Conservation (phyloP, 331 rosid species). For the Pyracantha coccinea region DNA sequence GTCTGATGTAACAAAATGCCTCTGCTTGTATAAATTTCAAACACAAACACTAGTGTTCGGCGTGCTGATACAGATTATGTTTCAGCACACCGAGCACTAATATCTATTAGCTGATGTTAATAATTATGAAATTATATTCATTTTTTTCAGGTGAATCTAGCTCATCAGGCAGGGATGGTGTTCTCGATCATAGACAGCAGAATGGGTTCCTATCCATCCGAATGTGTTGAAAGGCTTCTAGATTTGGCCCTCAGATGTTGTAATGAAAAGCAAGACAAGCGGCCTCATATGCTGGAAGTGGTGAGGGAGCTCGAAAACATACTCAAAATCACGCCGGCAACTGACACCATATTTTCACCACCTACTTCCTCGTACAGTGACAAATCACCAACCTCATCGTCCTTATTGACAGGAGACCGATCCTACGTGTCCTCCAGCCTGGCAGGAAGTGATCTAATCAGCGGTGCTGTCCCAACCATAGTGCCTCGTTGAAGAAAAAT, state of each 20-base stretch:
- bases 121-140: not conserved
- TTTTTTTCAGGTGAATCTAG: constrained; percentile 50
- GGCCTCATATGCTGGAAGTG: constrained; percentile 71
- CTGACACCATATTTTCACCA: constrained; percentile 33
- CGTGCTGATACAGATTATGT: not conserved
- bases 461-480: constrained; percentile 53
- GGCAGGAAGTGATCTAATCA: constrained; percentile 56
- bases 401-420: constrained; percentile 23
- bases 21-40: no score
- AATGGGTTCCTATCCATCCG: constrained; percentile 53
- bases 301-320: constrained; percentile 78
- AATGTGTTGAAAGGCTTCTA: constrained; percentile 46
- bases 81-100: not conserved
- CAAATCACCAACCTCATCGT: constrained; percentile 23
- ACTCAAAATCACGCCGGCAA: constrained; percentile 41
- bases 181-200: constrained; percentile 52
- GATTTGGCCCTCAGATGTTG: constrained; percentile 70
- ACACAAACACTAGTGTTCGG: not conserved
- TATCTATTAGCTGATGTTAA: no score
- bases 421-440: constrained; percentile 23
- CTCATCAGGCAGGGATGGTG: constrained; percentile 37
- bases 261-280: constrained; percentile 49
- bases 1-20: not conserved
- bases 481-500: constrained; percentile 40
- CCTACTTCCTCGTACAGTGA: constrained; percentile 25